Percentiles rank a stretch among this genome's conserved stretches.
Evolutionary conservation across 805 yeast species (phyloP).

Genomic region (Pichia thaimueangensis): DNA sequence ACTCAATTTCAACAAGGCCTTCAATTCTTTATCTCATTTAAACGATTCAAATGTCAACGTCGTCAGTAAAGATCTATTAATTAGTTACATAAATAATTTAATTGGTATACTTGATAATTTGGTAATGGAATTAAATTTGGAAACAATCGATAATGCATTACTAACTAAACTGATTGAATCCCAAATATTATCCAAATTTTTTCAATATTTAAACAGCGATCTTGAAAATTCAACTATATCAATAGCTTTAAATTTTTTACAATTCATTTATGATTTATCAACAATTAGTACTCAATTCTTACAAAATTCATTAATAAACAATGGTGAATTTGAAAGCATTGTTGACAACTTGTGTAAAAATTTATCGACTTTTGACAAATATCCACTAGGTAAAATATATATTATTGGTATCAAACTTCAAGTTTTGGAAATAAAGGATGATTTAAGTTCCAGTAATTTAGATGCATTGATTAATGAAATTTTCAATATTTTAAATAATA

Average conservation of each 20-base stretch:
- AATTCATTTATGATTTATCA: slow-evolving; percentile 27
- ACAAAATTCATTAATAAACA: slow-evolving; percentile 11
- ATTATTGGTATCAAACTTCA: slow-evolving; percentile 28
- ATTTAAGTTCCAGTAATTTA: slow-evolving; percentile 11
- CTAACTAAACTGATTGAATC: slow-evolving; percentile 18
- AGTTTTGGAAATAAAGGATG: slow-evolving; percentile 25
- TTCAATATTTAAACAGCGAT: slow-evolving; percentile 23
- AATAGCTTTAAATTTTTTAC: slow-evolving; percentile 18
- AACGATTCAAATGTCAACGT: slow-evolving; percentile 22
- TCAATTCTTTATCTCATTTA: slow-evolving; percentile 41
- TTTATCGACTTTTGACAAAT: not conserved
- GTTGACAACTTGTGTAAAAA: not conserved
- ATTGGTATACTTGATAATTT: slow-evolving; percentile 62
- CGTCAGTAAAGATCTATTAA: slow-evolving; percentile 40
- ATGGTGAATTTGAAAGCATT: slow-evolving; percentile 1
- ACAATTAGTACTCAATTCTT: slow-evolving; percentile 25
- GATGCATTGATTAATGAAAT: slow-evolving; percentile 18
- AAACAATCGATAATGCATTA: slow-evolving; percentile 33
- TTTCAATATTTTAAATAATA: slow-evolving; percentile 16
- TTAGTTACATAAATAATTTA: slow-evolving; percentile 63
- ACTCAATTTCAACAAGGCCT: slow-evolving; percentile 44
- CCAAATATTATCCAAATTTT: slow-evolving; percentile 25
- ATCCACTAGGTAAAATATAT: slow-evolving; percentile 19
- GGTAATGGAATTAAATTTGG: slow-evolving; percentile 52
- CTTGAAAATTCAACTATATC: slow-evolving; percentile 28